These are phyloP conservation scores for Trichoderma sp. DNA, from an alignment of 2,329 filamentous ascomycete species.

Conservation along the genomic window DNA sequence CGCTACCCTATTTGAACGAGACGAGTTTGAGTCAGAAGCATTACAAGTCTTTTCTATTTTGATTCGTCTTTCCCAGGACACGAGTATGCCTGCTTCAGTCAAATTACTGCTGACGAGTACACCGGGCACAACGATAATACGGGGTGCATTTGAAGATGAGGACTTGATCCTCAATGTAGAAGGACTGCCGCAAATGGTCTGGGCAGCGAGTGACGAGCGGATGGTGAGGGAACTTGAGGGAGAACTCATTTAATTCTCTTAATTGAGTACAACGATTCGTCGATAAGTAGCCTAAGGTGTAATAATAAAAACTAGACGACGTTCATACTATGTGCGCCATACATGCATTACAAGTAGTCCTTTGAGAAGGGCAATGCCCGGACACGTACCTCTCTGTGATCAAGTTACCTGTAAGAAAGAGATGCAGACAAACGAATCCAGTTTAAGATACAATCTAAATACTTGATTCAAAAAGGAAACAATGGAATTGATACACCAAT, in stretches of 20 bases:
- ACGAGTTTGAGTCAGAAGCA: not conserved
- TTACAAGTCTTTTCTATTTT: not conserved
- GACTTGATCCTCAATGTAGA: constrained; percentile 23
- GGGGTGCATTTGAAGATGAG: constrained; percentile 21
- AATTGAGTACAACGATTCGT: too few species aligned
- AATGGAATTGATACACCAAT: not conserved
- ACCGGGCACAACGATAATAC: constrained; percentile 8
- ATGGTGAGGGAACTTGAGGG: not conserved
- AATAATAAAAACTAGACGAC: too few species aligned
- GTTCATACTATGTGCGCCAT: too few species aligned
- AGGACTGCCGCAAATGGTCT: constrained; percentile 13
- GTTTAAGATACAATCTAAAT: not conserved
- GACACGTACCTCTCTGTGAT: too few species aligned
- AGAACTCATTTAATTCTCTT: not conserved
- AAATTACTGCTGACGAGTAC: constrained; percentile 25
- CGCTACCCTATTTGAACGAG: not conserved
- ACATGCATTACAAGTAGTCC: too few species aligned
- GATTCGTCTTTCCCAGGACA: not conserved
- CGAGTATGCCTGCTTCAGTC: not conserved
- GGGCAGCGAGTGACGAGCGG: constrained; percentile 15
- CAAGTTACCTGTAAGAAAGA: not conserved
- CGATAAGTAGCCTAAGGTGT: too few species aligned
- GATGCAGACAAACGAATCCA: not conserved
- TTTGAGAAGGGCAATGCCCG: too few species aligned
- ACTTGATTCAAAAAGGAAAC: not conserved